These are phyloP conservation scores for Avicennia marina DNA, from an alignment of 257 asterid genomes.

Conservation along the genomic window DNA sequence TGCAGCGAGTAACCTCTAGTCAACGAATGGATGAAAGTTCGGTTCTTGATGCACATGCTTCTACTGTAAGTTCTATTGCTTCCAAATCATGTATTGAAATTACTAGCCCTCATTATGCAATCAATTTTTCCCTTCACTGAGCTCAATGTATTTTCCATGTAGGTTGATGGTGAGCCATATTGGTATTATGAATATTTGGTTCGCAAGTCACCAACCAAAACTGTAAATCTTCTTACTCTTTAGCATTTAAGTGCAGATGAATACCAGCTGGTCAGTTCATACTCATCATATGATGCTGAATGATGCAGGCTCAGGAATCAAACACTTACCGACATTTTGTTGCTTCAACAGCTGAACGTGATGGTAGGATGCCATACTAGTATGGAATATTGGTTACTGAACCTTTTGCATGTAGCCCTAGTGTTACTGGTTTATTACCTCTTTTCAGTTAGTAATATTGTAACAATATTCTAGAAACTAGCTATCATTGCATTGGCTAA, in stretches of 20 bases:
- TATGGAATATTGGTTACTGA: too few relatives aligned
- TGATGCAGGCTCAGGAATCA: constrained; percentile 62
- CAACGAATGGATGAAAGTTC: constrained; percentile 92
- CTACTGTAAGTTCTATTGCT: constrained; percentile 53
- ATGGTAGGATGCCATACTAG: constrained; percentile 47
- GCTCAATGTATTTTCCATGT: neutral
- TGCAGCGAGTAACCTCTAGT: constrained; percentile 81
- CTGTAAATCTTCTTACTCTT: constrained; percentile 37
- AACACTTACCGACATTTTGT: constrained; percentile 80
- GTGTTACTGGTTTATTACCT: too few relatives aligned
- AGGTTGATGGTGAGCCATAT: constrained; percentile 89
- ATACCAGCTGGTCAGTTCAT: constrained; percentile 5
- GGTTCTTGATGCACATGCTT: constrained; percentile 85
- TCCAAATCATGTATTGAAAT: neutral
- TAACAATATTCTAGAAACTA: too few relatives aligned
- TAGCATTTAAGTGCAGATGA: neutral
- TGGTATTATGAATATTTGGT: constrained; percentile 92
- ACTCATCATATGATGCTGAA: constrained; percentile 19
- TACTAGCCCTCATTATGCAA: neutral
- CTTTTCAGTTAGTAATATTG: too few relatives aligned
- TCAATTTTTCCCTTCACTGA: constrained; percentile 13
- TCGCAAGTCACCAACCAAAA: constrained; percentile 86
- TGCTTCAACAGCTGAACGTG: constrained; percentile 86
- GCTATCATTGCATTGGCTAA: too few relatives aligned
- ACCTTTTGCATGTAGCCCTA: too few relatives aligned